A percentile compares a stretch with the other conserved stretches of the same genome.
Conservation (phyloP, 306 rosid genomes). For the Oxytropis ochrocephala region DNA sequence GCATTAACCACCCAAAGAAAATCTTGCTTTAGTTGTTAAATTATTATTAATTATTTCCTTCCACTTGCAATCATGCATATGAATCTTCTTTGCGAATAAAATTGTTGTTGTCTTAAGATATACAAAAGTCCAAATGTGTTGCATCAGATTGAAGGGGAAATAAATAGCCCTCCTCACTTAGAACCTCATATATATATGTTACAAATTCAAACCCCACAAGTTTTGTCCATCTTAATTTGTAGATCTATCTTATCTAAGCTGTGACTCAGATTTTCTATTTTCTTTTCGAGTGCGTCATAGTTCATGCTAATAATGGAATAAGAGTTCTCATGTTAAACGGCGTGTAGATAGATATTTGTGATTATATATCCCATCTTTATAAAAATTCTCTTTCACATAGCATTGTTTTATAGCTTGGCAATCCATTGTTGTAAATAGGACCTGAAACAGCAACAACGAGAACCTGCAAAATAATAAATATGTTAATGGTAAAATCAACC, state of each 20-base stretch:
- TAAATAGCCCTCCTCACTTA: not conserved
- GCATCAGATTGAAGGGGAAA: slow-evolving; percentile 12
- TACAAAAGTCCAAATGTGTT: slow-evolving; percentile 46
- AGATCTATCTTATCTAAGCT: not conserved
- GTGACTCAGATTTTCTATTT: no score
- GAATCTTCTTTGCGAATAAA: slow-evolving; percentile 26
- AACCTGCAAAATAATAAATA: no score
- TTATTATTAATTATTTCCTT: slow-evolving; percentile 20
- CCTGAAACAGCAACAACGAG: no score
- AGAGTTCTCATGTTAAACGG: no score
- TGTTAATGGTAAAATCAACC: no score
- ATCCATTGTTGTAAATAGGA: no score
- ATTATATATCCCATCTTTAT: no score
- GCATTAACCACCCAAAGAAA: slow-evolving; percentile 6
- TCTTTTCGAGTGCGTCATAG: no score
- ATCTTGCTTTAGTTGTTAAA: not conserved
- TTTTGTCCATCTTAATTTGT: not conserved
- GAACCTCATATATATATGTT: not conserved
- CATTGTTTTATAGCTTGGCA: no score
- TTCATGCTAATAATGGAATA: no score
- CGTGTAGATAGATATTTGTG: no score
- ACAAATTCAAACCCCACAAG: slow-evolving; percentile 14
- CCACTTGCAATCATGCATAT: slow-evolving; percentile 40
- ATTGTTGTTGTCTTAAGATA: slow-evolving; percentile 42
- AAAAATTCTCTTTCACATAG: no score